Evolutionary conservation across 441 rosid species (phyloP).

Genomic region (Aquilaria agallochum): DNA sequence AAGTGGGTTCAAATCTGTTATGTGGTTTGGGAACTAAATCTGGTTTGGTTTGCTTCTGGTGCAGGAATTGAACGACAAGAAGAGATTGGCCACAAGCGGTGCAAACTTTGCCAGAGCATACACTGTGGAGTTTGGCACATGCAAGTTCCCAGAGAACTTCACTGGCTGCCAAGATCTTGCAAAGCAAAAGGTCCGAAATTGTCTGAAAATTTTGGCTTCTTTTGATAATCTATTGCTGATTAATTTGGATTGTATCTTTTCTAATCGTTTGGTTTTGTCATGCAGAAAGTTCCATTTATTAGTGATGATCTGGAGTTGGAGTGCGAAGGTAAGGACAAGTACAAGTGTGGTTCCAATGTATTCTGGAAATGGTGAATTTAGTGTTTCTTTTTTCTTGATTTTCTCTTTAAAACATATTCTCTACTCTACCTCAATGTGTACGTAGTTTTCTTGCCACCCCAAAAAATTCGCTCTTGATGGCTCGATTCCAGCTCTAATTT

Average conservation of each 20-base stretch:
- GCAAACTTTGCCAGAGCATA: slow-evolving; percentile 95
- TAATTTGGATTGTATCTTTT: background rate
- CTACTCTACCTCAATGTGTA: slow-evolving; percentile 20
- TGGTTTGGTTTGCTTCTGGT: background rate
- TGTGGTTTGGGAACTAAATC: background rate
- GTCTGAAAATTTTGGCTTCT: background rate
- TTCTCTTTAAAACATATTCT: slow-evolving; percentile 4
- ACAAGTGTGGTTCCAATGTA: slow-evolving; percentile 94
- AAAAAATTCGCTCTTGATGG: background rate
- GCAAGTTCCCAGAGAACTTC: slow-evolving; percentile 98
- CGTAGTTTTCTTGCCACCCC: slow-evolving; percentile 20
- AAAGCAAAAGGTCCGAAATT: slow-evolving; percentile 69
- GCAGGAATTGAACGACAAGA: slow-evolving; percentile 90
- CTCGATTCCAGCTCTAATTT: background rate
- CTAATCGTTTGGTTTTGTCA: slow-evolving; percentile 2
- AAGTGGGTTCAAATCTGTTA: background rate
- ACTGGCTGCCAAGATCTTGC: slow-evolving; percentile 99
- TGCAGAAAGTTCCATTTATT: slow-evolving; percentile 91
- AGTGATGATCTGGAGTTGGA: slow-evolving; percentile 75
- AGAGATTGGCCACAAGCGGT: slow-evolving; percentile 94
- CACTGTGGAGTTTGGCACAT: slow-evolving; percentile 85
- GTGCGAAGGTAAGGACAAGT: slow-evolving; percentile 92
- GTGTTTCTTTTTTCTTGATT: background rate
- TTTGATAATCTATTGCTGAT: background rate
- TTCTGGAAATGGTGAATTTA: slow-evolving; percentile 94